phyloP scores from a whole-genome alignment of 768 basidiomycete genomes.

The Podaxis sp. region DNA sequence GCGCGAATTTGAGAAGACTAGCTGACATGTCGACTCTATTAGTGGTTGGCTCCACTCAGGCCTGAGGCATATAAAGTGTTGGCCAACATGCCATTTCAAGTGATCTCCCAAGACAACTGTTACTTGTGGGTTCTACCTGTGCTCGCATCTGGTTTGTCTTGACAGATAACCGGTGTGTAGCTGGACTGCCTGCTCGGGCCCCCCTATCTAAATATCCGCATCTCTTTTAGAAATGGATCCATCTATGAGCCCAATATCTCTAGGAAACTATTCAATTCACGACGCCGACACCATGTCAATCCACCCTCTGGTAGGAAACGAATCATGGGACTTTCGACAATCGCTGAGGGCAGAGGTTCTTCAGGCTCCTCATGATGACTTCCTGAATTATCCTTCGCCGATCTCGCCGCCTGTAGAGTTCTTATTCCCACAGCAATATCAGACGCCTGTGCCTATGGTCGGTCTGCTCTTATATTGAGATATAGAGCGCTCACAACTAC shows the following conservation, averaged over 20 bases:
- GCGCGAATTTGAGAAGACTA: neutral
- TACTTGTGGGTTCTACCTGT: neutral
- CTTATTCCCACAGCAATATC: neutral
- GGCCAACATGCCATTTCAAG: neutral
- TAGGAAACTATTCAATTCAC: neutral
- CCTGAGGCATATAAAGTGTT: neutral
- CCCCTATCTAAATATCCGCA: neutral
- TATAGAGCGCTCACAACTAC: neutral
- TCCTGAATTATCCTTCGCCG: neutral
- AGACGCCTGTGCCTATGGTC: neutral
- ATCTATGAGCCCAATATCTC: neutral
- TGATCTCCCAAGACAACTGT: neutral
- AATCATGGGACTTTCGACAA: neutral
- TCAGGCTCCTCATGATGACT: neutral
- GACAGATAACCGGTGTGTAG: neutral
- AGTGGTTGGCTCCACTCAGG: neutral
- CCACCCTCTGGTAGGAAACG: neutral
- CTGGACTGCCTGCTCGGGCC: neutral
- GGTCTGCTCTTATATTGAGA: neutral
- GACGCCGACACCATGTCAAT: neutral
- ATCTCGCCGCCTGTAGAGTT: neutral
- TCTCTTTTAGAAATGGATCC: neutral
- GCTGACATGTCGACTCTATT: neutral
- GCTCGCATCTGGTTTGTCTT: neutral
- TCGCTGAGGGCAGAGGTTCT: neutral